A percentile compares a stretch with the other conserved stretches of the same genome.
Conservation (phyloP, 352 stramenopile genomes). For the Phytophthora pistaciae region DNA sequence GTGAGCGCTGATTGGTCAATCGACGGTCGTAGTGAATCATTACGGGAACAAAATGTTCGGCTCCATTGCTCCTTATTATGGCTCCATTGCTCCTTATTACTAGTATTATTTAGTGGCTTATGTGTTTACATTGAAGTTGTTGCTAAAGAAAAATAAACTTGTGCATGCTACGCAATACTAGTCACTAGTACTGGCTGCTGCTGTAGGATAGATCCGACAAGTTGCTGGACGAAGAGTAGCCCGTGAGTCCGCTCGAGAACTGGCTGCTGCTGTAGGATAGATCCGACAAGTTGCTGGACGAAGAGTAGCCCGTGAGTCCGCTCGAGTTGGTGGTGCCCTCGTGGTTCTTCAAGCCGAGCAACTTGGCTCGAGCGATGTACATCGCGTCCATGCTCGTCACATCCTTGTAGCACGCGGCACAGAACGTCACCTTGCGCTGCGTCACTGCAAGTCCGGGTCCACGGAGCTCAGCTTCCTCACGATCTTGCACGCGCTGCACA, state of each 20-base stretch:
- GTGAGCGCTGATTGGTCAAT: no score
- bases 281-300: not conserved
- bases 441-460: not conserved
- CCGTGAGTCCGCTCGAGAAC: not conserved
- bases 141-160: no score
- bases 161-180: no score
- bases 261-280: not conserved
- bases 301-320: not conserved
- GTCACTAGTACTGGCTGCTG: no score
- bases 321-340: not conserved
- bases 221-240: not conserved
- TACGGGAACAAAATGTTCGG: no score
- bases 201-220: not conserved
- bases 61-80: no score
- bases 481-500: not conserved
- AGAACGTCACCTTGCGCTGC: not conserved
- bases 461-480: not conserved
- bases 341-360: not conserved
- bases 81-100: no score
- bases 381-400: not conserved
- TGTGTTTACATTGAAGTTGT: no score
- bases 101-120: no score
- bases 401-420: not conserved
- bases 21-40: no score
- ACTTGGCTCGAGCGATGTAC: not conserved